A percentile compares a stretch with the other conserved stretches of the same genome.
These are phyloP conservation scores for Trichoderma gracile DNA, from an alignment of 2,329 filamentous ascomycete genomes.

Conservation along the genomic window DNA sequence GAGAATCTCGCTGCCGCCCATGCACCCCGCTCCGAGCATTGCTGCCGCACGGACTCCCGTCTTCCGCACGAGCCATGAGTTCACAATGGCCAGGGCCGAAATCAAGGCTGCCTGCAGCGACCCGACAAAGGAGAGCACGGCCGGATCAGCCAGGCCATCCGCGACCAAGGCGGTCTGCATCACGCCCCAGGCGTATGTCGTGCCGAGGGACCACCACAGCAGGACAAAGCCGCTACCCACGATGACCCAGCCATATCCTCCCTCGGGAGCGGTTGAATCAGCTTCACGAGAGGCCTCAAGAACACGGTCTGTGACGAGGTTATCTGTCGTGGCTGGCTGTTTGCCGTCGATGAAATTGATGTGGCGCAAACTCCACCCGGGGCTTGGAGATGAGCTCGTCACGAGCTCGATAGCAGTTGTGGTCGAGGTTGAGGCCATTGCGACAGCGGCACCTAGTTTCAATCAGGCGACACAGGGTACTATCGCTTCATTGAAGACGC, in stretches of 20 bases:
- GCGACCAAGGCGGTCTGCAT: conserved; percentile 58
- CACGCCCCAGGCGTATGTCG: conserved; percentile 60
- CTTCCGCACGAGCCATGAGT: conserved; percentile 49
- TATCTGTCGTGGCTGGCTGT: neutral
- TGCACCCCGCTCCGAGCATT: conserved; percentile 50
- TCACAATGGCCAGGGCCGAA: conserved; percentile 52
- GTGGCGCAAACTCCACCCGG: neutral
- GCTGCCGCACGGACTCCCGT: conserved; percentile 50
- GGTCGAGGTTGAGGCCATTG: conserved; percentile 1
- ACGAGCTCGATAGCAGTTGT: conserved; percentile 22
- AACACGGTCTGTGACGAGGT: neutral
- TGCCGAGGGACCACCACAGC: conserved; percentile 53
- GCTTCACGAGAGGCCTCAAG: conserved; percentile 20
- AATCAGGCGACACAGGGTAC: neutral
- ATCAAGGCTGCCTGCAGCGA: conserved; percentile 52
- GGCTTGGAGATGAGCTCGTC: neutral
- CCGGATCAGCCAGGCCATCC: conserved; percentile 48
- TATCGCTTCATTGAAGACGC: neutral
- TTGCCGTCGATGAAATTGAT: neutral
- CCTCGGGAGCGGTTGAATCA: conserved; percentile 30
- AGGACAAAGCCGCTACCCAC: conserved; percentile 32
- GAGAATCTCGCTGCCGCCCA: conserved; percentile 50
- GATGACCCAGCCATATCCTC: conserved; percentile 36
- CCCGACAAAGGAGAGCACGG: conserved; percentile 60
- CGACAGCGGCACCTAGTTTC: no score